These are phyloP conservation scores for Wakefieldia striispora DNA, from an alignment of 768 basidiomycete species.

Conservation along the genomic window DNA sequence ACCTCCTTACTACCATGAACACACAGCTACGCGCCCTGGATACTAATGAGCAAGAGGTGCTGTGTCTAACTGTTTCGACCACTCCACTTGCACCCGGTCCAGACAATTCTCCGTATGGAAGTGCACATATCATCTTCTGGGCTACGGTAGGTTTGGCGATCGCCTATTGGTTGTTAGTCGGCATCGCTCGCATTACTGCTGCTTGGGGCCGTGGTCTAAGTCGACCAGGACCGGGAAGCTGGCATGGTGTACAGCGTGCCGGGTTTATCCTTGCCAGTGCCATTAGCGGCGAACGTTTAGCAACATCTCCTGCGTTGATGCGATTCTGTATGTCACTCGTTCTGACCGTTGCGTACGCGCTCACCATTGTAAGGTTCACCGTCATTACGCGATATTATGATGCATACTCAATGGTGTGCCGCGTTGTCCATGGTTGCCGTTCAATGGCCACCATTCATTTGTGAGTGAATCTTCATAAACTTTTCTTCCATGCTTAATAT, in stretches of 20 bases:
- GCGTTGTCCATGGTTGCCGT: slow-evolving; percentile 91
- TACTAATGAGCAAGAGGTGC: slow-evolving; percentile 73
- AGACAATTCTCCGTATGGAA: slow-evolving; percentile 58
- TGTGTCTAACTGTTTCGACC: slow-evolving; percentile 76
- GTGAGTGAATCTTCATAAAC: slow-evolving; percentile 44
- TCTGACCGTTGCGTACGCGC: slow-evolving; percentile 9
- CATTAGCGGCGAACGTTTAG: slow-evolving; percentile 86
- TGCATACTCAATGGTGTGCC: slow-evolving; percentile 92
- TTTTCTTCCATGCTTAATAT: slow-evolving; percentile 14
- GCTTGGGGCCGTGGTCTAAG: slow-evolving; percentile 76
- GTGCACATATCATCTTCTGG: slow-evolving; percentile 70
- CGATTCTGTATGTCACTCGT: slow-evolving; percentile 68
- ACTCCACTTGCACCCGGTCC: slow-evolving; percentile 71
- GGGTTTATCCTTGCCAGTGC: slow-evolving; percentile 92
- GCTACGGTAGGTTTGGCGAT: slow-evolving; percentile 67
- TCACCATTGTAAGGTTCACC: slow-evolving; percentile 67
- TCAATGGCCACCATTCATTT: slow-evolving; percentile 90
- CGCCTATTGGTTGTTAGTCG: slow-evolving; percentile 80
- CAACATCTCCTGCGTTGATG: slow-evolving; percentile 81
- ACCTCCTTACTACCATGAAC: slow-evolving; percentile 77
- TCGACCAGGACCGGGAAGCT: slow-evolving; percentile 57
- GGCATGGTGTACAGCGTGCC: slow-evolving; percentile 75
- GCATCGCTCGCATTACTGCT: slow-evolving; percentile 75
- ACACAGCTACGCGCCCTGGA: slow-evolving; percentile 90
- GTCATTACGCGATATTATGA: slow-evolving; percentile 86